Conservation (phyloP, 2,329 filamentous ascomycete genomes). For the Trichoderma guizhouense region DNA sequence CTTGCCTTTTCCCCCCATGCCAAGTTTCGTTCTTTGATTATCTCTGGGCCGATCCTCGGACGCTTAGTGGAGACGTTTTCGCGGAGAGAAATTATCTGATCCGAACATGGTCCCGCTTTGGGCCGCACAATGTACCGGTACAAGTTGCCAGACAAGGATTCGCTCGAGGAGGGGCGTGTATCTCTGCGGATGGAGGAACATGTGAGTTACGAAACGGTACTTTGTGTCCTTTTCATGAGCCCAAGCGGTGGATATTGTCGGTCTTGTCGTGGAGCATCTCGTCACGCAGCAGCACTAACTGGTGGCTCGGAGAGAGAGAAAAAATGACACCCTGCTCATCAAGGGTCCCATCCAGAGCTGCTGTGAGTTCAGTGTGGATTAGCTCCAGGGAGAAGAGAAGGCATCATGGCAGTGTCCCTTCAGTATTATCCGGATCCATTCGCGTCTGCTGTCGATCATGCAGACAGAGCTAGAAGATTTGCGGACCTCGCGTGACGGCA, state of each 20-base stretch:
- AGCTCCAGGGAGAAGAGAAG: not conserved
- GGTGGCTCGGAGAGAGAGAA: not conserved
- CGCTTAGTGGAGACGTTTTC: not conserved
- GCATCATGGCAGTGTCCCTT: not conserved
- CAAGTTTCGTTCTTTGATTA: not conserved
- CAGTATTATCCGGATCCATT: not conserved
- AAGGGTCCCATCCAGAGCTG: not conserved
- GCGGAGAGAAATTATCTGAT: conserved; percentile 37
- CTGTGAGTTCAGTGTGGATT: not conserved
- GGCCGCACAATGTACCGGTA: conserved; percentile 10
- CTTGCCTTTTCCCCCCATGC: not conserved
- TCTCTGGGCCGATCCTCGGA: conserved; percentile 11
- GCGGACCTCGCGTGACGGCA: not conserved
- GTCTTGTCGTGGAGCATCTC: not conserved
- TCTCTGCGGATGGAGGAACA: not conserved
- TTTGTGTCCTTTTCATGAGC: not conserved
- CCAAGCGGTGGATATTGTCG: conserved; percentile 9
- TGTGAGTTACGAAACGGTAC: not conserved
- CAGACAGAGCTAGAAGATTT: not conserved
- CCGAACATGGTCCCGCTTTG: conserved; percentile 25
- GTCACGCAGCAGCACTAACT: not conserved
- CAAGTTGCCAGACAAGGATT: not conserved
- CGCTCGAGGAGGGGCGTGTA: not conserved
- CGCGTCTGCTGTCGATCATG: conserved; percentile 1
- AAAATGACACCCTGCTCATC: not conserved